Conservation (phyloP, 1,139 yeast genomes). For the Blastobotrys proliferans region DNA sequence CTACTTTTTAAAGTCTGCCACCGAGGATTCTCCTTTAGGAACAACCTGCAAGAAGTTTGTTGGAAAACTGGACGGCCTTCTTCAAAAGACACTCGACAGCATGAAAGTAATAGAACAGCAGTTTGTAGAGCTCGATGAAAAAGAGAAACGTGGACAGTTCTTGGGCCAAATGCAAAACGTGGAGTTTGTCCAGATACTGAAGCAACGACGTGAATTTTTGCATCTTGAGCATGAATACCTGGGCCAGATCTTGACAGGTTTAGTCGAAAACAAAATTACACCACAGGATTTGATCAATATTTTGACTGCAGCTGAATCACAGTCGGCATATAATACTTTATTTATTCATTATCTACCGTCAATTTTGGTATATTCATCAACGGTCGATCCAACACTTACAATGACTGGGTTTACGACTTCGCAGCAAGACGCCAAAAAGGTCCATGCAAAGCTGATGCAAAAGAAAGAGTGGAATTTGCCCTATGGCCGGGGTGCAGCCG, state of each 20-base stretch:
- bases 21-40: constrained; percentile 14
- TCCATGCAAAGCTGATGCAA: constrained; percentile 12
- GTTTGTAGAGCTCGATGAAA: constrained; percentile 53
- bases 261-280: constrained; percentile 28
- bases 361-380: constrained; percentile 28
- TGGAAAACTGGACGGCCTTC: constrained; percentile 25
- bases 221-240: constrained; percentile 66
- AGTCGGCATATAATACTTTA: constrained; percentile 54
- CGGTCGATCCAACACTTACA: constrained; percentile 20
- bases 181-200: constrained; percentile 50
- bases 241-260: constrained; percentile 51
- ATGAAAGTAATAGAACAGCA: constrained; percentile 56
- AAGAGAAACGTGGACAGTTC: constrained; percentile 62
- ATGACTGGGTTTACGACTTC: constrained; percentile 10
- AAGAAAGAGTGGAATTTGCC: constrained; percentile 29
- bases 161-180: constrained; percentile 47
- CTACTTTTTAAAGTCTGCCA: constrained; percentile 37
- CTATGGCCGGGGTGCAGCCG: constrained; percentile 51
- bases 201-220: constrained; percentile 58
- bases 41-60: constrained; percentile 23
- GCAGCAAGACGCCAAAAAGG: constrained; percentile 17
- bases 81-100: constrained; percentile 44
- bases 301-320: constrained; percentile 22
- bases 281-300: constrained; percentile 42
- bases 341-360: constrained; percentile 64